Evolutionary conservation across 352 stramenopile species (phyloP).

Genomic region (Globisporangium cystogenes): DNA sequence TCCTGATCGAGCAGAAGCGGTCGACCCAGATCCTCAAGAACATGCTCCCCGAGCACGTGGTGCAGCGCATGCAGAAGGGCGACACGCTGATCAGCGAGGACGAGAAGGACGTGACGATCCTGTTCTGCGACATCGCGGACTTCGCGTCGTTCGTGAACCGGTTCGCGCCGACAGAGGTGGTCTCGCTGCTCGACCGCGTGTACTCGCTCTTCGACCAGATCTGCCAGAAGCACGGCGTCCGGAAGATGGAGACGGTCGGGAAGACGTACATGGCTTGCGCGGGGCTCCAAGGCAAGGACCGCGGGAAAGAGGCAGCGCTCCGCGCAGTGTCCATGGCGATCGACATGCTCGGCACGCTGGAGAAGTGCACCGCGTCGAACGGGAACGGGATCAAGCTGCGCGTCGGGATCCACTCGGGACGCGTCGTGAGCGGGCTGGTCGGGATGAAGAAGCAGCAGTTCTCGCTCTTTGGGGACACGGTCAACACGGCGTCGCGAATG

Average conservation of each 20-base stretch:
- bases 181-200: constrained; percentile 88
- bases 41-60: constrained; percentile 80
- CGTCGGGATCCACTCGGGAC: constrained; percentile 88
- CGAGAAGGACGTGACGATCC: constrained; percentile 83
- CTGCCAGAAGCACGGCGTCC: constrained; percentile 85
- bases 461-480: constrained; percentile 91
- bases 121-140: constrained; percentile 85
- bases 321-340: constrained; percentile 71
- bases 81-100: constrained; percentile 82
- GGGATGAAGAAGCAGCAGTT: constrained; percentile 92
- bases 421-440: constrained; percentile 85
- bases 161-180: constrained; percentile 67
- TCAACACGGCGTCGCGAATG: constrained; percentile 89
- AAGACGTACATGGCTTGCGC: constrained; percentile 90
- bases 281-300: constrained; percentile 78
- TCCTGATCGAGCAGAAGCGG: constrained; percentile 71
- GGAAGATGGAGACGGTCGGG: constrained; percentile 92
- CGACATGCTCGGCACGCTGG: constrained; percentile 66
- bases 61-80: constrained; percentile 80
- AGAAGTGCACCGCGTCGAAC: constrained; percentile 70
- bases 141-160: constrained; percentile 77
- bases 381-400: constrained; percentile 85
- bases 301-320: constrained; percentile 63
- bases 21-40: constrained; percentile 85
- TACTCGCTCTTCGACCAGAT: constrained; percentile 92